Evolutionary conservation across 192 early-diverging fungal species (phyloP).

Genomic region (Geranomyces michiganensis): DNA sequence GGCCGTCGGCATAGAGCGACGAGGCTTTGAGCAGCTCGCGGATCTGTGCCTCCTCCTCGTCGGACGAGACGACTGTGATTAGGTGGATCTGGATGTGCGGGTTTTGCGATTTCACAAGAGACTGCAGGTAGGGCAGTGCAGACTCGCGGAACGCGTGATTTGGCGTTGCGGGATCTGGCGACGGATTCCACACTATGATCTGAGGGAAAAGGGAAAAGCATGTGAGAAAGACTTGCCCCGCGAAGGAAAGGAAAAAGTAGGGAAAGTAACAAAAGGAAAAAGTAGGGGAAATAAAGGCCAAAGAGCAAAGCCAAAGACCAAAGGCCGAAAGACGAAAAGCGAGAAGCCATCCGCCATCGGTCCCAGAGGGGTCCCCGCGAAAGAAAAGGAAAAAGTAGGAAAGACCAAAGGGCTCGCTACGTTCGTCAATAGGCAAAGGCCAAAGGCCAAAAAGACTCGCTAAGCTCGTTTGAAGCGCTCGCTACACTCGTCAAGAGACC

Average conservation of each 20-base stretch:
- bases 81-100: constrained; percentile 20
- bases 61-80: constrained; percentile 32
- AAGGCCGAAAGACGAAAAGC: no score
- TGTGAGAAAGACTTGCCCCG: not conserved
- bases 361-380: no score
- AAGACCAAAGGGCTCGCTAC: no score
- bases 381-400: no score
- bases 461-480: no score
- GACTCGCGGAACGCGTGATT: constrained; percentile 74
- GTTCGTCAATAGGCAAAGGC: no score
- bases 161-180: constrained; percentile 63
- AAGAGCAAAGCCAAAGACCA: constrained; percentile 42
- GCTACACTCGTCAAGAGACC: no score
- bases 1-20: constrained; percentile 24
- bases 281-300: constrained; percentile 60
- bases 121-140: constrained; percentile 54
- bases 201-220: constrained; percentile 30
- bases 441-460: no score
- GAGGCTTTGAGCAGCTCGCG: constrained; percentile 27
- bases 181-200: constrained; percentile 82
- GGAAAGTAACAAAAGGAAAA: constrained; percentile 44
- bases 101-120: constrained; percentile 41
- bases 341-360: no score
- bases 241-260: not conserved
- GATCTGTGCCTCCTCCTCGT: constrained; percentile 61